phyloP scores from a whole-genome alignment of 2,329 filamentous ascomycete species.

The Ophiostoma sp. region DNA sequence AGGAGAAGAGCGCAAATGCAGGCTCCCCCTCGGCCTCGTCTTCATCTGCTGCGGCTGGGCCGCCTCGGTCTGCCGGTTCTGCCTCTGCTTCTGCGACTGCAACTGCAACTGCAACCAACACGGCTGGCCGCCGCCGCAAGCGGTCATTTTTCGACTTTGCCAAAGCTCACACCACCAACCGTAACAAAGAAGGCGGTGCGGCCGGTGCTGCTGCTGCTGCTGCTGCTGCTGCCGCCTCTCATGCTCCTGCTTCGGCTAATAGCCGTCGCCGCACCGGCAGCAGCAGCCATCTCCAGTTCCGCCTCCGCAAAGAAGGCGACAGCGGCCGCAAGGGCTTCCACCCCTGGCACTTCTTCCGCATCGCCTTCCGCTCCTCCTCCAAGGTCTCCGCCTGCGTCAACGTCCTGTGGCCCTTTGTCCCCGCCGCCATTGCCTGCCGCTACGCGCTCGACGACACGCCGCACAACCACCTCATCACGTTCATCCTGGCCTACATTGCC shows the following conservation, averaged over 20 bases:
- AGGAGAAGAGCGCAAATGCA: background rate
- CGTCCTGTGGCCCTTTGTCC: slow-evolving; percentile 69
- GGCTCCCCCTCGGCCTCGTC: background rate
- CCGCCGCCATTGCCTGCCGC: slow-evolving; percentile 61
- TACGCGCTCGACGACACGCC: slow-evolving; percentile 35
- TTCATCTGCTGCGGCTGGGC: background rate
- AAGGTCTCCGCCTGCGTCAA: slow-evolving; percentile 61
- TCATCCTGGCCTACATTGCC: slow-evolving; percentile 66
- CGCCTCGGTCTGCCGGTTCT: background rate
- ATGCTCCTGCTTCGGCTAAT: background rate
- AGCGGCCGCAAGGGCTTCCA: slow-evolving; percentile 63
- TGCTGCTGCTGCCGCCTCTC: background rate
- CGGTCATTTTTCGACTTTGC: background rate
- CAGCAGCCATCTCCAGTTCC: slow-evolving; percentile 23
- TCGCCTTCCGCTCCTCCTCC: slow-evolving; percentile 60
- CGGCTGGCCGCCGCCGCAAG: background rate
- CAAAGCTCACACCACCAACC: background rate
- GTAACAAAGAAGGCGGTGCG: background rate
- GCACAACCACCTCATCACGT: slow-evolving; percentile 54
- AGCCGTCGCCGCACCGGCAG: background rate
- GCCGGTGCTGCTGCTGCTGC: background rate
- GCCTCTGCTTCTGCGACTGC: background rate
- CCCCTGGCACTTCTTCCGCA: slow-evolving; percentile 56
- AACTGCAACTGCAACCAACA: background rate
- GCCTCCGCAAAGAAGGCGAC: slow-evolving; percentile 47